Evolutionary conservation across 331 rosid species (phyloP), one percentile per base, ranked within the genome.

Genomic region (Arachis monticola): DNA sequence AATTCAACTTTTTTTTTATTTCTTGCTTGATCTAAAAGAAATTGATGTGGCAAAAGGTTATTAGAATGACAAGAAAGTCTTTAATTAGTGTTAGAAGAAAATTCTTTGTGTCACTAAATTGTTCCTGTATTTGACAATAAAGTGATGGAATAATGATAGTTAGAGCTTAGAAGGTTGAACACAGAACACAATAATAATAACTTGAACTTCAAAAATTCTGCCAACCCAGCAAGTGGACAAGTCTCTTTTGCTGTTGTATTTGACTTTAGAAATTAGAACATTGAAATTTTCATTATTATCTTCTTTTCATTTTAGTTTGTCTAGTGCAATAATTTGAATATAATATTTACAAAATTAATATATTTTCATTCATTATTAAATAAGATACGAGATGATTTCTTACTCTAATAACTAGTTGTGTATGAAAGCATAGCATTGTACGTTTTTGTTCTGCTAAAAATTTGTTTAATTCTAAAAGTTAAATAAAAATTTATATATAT

Each of bases 61-160:
- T 6, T 68, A 17, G 45, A 67, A 67, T 59, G 52, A 68, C 48
- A 31, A 45, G 41, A 58, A 64, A 45, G 57, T 5, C 40, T 27
- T 55, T 13, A 35, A 11, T 12, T 11, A 8, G 53, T 38, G 13
- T 77, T 52, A 30, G n/a, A 32, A 6, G 45, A 8, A 64, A 73
- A 62, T 69, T 53, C 27, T 56, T 35, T 52, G 13, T 52, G 67
- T 51, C 47, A 30, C 32, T 47, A 46, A 9, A 77, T 30, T 59
- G 27, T 67, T 65, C 76, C 48, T 4, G 6, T 58, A 47, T 47
- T 44, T 44, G 45, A 57, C 64, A 17, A 9, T 42, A 73, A 79
- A 72, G 70, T 64, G 68, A 67, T 56, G 47, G 79, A 67, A 73
- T 72, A 72, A 64, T 64, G 68, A 67, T 56, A 57, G 79, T 59